Evolutionary conservation across 2,329 filamentous ascomycete species (phyloP).

Genomic region (Rachicladosporium sp.): DNA sequence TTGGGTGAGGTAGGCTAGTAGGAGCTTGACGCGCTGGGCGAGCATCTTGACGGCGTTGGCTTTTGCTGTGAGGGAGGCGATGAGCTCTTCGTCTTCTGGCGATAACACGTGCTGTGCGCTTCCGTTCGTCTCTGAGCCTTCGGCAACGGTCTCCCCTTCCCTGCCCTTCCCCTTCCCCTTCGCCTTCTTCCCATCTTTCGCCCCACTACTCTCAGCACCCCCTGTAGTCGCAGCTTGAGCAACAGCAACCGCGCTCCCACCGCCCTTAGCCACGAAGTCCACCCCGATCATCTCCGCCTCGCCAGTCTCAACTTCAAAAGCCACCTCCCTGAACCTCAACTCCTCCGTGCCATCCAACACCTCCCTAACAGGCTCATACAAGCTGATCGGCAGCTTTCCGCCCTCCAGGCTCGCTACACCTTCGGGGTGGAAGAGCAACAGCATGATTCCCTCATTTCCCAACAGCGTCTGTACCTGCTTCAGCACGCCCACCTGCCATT

Average conservation of each 20-base stretch:
- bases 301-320: constrained; percentile 81
- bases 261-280: constrained; percentile 78
- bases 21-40: constrained; percentile 45
- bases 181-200: constrained; percentile 20
- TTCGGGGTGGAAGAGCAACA: constrained; percentile 75
- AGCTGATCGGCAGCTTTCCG: constrained; percentile 74
- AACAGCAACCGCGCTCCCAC: constrained; percentile 63
- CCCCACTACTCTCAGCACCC: constrained; percentile 27
- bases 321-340: constrained; percentile 69
- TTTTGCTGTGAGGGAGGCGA: constrained; percentile 66
- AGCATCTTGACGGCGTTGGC: constrained; percentile 92
- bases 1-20: constrained; percentile 58
- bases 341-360: constrained; percentile 45
- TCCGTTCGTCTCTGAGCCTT: constrained; percentile 19
- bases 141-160: constrained; percentile 29
- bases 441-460: constrained; percentile 68
- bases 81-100: constrained; percentile 52
- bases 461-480: constrained; percentile 44
- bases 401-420: constrained; percentile 44
- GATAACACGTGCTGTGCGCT: constrained; percentile 33
- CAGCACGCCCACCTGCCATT: constrained; percentile 60
- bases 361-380: constrained; percentile 74
- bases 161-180: constrained; percentile 24
- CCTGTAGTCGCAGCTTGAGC: constrained; percentile 4
- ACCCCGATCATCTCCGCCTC: constrained; percentile 98